phyloP scores from a whole-genome alignment of 805 yeast species.

The Candida methanosorbosa region DNA sequence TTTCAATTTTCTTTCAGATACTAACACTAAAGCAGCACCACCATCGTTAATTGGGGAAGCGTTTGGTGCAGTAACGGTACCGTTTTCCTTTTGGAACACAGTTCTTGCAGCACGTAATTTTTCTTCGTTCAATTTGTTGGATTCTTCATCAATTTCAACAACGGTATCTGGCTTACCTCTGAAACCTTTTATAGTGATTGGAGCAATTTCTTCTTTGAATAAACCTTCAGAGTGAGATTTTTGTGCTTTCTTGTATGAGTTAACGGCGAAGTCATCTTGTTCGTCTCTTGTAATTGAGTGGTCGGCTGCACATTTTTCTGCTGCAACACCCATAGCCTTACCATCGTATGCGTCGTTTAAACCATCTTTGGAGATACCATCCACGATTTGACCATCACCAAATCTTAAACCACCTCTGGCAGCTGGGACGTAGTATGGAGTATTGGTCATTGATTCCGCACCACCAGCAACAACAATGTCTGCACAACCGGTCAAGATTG shows the following conservation, averaged over 20 bases:
- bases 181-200: slow-evolving; percentile 79
- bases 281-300: slow-evolving; percentile 69
- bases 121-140: slow-evolving; percentile 63
- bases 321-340: slow-evolving; percentile 92
- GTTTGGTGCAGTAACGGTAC: slow-evolving; percentile 96
- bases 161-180: slow-evolving; percentile 83
- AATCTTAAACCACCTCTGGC: slow-evolving; percentile 87
- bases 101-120: slow-evolving; percentile 81
- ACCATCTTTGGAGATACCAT: slow-evolving; percentile 91
- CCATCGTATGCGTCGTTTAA: slow-evolving; percentile 85
- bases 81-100: slow-evolving; percentile 88
- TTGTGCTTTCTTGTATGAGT: slow-evolving; percentile 80
- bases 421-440: slow-evolving; percentile 84
- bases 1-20: slow-evolving; percentile 74
- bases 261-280: slow-evolving; percentile 84
- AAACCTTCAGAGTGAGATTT: slow-evolving; percentile 74
- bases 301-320: slow-evolving; percentile 91
- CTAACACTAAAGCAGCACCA: slow-evolving; percentile 89
- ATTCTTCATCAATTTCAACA: slow-evolving; percentile 78
- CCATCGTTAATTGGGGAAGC: slow-evolving; percentile 97
- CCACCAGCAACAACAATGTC: slow-evolving; percentile 96
- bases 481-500: slow-evolving; percentile 80
- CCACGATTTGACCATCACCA: slow-evolving; percentile 74
- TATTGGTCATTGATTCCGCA: slow-evolving; percentile 94
- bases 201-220: slow-evolving; percentile 75